phyloP scores from a whole-genome alignment of 441 rosid genomes.

The Jatropha podagrica region DNA sequence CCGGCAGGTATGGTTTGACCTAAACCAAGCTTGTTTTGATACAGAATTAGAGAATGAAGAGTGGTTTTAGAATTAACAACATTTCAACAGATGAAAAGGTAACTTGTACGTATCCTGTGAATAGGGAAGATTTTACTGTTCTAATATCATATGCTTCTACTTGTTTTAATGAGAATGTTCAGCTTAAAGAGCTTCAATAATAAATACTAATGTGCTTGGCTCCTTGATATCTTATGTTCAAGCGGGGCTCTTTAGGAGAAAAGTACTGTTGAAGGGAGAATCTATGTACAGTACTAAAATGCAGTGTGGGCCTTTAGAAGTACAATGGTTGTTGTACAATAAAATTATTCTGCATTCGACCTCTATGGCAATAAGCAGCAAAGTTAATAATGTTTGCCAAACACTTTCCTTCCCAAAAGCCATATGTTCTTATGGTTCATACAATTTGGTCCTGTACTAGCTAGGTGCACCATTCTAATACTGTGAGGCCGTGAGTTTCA shows the following conservation, averaged over 20 bases:
- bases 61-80: conserved; percentile 11
- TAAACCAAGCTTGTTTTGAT: conserved; percentile 37
- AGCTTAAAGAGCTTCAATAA: not conserved
- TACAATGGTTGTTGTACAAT: not conserved
- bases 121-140: conserved; percentile 9
- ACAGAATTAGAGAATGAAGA: conserved; percentile 31
- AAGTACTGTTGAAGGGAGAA: not conserved
- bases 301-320: not conserved
- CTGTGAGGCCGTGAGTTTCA: too few species aligned
- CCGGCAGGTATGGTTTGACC: conserved; percentile 72
- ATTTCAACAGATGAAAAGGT: conserved; percentile 7
- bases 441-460: not conserved
- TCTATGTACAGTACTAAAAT: not conserved
- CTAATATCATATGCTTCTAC: conserved; percentile 4
- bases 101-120: conserved; percentile 22
- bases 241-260: not conserved
- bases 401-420: not conserved
- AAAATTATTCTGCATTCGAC: conserved; percentile 8
- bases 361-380: not conserved
- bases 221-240: not conserved
- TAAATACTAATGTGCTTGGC: not conserved
- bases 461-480: not conserved
- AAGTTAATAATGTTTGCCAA: not conserved
- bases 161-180: not conserved
- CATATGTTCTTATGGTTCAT: not conserved